phyloP scores from a whole-genome alignment of 805 yeast genomes.

The Metschnikowia borealis region DNA sequence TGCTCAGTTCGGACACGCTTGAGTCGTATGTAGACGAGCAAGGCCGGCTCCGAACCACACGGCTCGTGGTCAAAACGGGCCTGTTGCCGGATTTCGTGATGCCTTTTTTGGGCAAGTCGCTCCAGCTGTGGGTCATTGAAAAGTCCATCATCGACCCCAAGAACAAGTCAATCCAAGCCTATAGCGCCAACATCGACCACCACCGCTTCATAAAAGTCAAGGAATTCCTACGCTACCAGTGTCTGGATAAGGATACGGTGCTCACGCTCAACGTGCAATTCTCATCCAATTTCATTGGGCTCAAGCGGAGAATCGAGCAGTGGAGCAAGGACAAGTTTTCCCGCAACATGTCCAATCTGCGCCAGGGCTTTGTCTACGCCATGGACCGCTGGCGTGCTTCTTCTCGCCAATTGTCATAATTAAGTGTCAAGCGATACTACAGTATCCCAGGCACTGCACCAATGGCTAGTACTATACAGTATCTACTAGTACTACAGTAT shows the following conservation, averaged over 20 bases:
- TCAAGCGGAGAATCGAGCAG: conserved; percentile 70
- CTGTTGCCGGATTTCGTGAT: conserved; percentile 74
- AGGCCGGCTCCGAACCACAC: conserved; percentile 67
- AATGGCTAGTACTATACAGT: too few relatives aligned
- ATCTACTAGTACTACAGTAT: too few relatives aligned
- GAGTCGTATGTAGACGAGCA: conserved; percentile 52
- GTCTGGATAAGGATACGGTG: conserved; percentile 29
- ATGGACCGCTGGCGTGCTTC: conserved; percentile 43
- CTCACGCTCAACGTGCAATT: conserved; percentile 65
- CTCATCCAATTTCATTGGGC: conserved; percentile 62
- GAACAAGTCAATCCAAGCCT: conserved; percentile 52
- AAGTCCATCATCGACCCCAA: conserved; percentile 67
- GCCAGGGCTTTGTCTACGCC: conserved; percentile 72
- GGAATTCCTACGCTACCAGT: conserved; percentile 60
- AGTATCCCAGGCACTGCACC: too few relatives aligned
- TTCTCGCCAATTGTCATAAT: not conserved
- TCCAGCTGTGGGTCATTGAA: conserved; percentile 81
- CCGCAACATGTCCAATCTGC: conserved; percentile 60
- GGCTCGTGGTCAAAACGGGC: conserved; percentile 75
- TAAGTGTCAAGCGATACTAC: too few relatives aligned
- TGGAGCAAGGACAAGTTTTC: conserved; percentile 75
- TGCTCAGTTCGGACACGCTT: conserved; percentile 75
- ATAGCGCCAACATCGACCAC: conserved; percentile 82
- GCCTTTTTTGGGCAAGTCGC: conserved; percentile 61
- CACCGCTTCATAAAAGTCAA: conserved; percentile 72